Evolutionary conservation across 1,284 basidiomycete genomes (phyloP).

Genomic region (Trichosporon asahii): DNA sequence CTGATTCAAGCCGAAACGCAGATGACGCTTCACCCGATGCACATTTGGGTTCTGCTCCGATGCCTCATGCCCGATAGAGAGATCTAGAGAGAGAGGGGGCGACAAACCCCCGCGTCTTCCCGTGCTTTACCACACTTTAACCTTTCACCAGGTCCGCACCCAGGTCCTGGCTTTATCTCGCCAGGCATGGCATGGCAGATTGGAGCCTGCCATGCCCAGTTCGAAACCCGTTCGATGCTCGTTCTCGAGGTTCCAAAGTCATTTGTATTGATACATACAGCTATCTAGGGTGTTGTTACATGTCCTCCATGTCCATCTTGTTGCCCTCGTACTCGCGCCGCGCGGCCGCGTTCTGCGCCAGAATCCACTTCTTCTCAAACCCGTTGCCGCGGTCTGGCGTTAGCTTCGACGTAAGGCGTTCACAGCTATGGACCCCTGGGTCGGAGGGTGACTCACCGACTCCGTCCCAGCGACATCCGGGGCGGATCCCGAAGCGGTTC

Average conservation of each 20-base stretch:
- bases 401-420: too few species aligned
- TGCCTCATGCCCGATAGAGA: not conserved
- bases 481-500: conserved; percentile 90
- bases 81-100: too few species aligned
- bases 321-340: conserved; percentile 69
- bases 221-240: not conserved
- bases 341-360: conserved; percentile 69
- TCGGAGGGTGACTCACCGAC: conserved; percentile 77
- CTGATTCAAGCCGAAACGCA: conserved; percentile 1
- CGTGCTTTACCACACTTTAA: not conserved
- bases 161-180: too few species aligned
- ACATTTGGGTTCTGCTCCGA: not conserved
- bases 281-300: conserved; percentile 55
- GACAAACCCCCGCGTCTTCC: not conserved
- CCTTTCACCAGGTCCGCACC: not conserved
- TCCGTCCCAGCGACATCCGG: conserved; percentile 95
- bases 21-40: not conserved
- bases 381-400: conserved; percentile 79
- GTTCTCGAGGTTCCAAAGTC: too few species aligned
- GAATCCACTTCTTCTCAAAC: conserved; percentile 89
- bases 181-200: not conserved
- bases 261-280: not conserved
- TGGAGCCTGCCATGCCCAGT: not conserved
- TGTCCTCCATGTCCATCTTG: conserved; percentile 82
- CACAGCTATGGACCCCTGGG: too few species aligned